Evolutionary conservation across 495 filamentous ascomycete genomes (phyloP).

Genomic region (Aspergillus hancockii): DNA sequence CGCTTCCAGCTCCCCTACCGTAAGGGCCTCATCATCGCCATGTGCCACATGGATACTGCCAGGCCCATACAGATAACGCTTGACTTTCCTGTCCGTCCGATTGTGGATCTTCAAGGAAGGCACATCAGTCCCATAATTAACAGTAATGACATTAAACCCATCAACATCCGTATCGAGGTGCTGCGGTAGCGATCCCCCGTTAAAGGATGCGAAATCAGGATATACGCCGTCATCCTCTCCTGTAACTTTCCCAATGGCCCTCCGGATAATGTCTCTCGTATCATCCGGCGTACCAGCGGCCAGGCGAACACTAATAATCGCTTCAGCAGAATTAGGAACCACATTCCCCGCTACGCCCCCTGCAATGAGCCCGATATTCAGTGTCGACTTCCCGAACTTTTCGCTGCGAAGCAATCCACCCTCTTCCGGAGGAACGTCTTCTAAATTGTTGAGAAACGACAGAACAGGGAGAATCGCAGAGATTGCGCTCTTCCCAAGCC

Average conservation of each 20-base stretch:
- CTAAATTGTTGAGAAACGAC: background rate
- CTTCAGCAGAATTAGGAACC: background rate
- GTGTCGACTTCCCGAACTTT: background rate
- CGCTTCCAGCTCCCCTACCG: slow-evolving; percentile 60
- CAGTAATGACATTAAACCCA: background rate
- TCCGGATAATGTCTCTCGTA: background rate
- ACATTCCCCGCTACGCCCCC: background rate
- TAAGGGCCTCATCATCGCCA: slow-evolving; percentile 71
- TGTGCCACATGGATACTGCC: slow-evolving; percentile 79
- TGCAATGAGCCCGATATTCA: background rate
- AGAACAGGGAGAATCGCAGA: slow-evolving; percentile 37
- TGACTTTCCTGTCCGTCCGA: slow-evolving; percentile 59
- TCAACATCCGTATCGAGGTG: slow-evolving; percentile 65
- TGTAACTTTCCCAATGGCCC: background rate
- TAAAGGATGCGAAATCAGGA: slow-evolving; percentile 58
- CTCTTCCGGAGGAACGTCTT: background rate
- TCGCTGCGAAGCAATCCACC: background rate
- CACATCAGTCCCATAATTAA: slow-evolving; percentile 2
- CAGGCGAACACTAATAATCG: background rate
- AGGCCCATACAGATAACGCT: slow-evolving; percentile 74
- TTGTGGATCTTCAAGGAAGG: background rate
- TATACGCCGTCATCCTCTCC: slow-evolving; percentile 26
- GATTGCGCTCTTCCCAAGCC: slow-evolving; percentile 70
- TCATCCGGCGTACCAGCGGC: background rate
- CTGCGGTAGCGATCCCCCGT: slow-evolving; percentile 69